Conservation (phyloP, 2,329 filamentous ascomycete genomes). For the Furcasterigmium sp. region DNA sequence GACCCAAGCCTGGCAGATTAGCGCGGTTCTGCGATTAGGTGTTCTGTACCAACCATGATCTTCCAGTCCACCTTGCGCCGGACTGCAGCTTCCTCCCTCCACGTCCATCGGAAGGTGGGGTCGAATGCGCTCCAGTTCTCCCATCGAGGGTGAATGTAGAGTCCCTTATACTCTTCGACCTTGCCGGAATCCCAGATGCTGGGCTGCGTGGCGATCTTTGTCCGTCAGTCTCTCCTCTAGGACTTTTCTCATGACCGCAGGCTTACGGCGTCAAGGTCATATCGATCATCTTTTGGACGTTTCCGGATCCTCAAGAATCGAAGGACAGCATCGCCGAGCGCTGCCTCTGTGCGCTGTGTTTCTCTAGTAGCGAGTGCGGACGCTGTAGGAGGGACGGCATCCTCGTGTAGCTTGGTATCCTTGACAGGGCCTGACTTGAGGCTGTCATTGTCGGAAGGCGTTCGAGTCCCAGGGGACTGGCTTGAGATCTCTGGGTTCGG, state of each 20-base stretch:
- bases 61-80: constrained; percentile 41
- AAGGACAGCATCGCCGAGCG: constrained; percentile 23
- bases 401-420: not conserved
- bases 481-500: constrained; percentile 1
- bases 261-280: constrained; percentile 23
- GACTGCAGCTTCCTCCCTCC: constrained; percentile 2
- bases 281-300: constrained; percentile 15
- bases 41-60: constrained; percentile 27
- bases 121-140: constrained; percentile 22
- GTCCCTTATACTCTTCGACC: constrained; percentile 25
- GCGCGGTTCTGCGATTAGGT: not conserved
- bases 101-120: constrained; percentile 7
- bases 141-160: constrained; percentile 28
- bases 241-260: too few species aligned
- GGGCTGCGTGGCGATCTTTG: constrained; percentile 26
- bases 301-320: constrained; percentile 26
- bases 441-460: constrained; percentile 7
- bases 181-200: constrained; percentile 31
- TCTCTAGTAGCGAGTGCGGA: constrained; percentile 19
- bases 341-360: constrained; percentile 21
- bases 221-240: constrained; percentile 1
- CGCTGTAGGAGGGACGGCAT: constrained; percentile 4
- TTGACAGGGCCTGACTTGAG: constrained; percentile 1
- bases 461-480: constrained; percentile 4
- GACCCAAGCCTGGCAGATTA: constrained; percentile 29